Evolutionary conservation across 108 stramenopile genomes (phyloP).

Genomic region (Chaetoceros muelleri): DNA sequence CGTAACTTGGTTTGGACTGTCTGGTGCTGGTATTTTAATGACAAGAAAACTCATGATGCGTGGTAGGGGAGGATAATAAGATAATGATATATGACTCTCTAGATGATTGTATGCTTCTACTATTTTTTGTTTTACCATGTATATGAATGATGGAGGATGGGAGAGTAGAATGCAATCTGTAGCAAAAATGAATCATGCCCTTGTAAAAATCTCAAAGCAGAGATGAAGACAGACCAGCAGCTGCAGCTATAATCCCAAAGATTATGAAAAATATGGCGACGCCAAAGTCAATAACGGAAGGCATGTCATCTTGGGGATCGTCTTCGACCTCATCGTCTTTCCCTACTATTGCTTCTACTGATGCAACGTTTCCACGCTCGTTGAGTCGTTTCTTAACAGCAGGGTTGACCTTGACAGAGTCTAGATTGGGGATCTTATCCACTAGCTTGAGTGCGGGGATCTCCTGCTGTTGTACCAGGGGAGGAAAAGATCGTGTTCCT

Average conservation of each 20-base stretch:
- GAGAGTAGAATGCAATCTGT: neutral
- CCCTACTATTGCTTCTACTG: neutral
- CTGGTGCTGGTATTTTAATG: slow-evolving; percentile 74
- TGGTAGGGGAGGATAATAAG: slow-evolving; percentile 24
- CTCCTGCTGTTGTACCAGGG: neutral
- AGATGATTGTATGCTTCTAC: neutral
- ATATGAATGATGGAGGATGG: too few species aligned
- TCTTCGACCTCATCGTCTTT: slow-evolving; percentile 30
- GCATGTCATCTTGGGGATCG: slow-evolving; percentile 49
- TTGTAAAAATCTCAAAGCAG: neutral
- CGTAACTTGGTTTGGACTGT: slow-evolving; percentile 76
- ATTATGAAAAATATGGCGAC: slow-evolving; percentile 53
- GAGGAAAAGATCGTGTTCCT: neutral
- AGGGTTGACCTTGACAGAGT: neutral
- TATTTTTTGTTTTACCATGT: too few species aligned
- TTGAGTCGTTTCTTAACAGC: neutral
- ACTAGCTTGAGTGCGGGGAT: neutral
- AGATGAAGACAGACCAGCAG: slow-evolving; percentile 43
- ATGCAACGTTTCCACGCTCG: neutral
- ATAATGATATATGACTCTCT: neutral
- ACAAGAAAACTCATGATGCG: slow-evolving; percentile 60
- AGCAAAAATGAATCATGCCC: too few species aligned
- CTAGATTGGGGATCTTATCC: neutral
- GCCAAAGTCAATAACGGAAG: slow-evolving; percentile 40
- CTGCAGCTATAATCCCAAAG: slow-evolving; percentile 58